phyloP scores from a whole-genome alignment of 2,329 filamentous ascomycete species.

The Dactylonectria estremocensis region DNA sequence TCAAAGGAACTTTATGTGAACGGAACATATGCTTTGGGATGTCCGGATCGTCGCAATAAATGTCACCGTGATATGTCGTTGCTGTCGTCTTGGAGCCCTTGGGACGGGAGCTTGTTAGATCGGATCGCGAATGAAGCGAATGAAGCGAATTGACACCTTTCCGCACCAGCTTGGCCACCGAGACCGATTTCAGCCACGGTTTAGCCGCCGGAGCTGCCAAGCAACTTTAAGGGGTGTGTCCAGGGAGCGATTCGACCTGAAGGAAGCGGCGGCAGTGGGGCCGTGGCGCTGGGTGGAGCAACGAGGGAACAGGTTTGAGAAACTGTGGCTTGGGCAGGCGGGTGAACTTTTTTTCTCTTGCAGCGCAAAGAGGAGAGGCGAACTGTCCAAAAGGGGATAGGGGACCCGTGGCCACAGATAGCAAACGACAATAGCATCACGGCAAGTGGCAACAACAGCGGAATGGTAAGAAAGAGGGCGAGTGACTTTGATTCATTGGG shows the following conservation, averaged over 20 bases:
- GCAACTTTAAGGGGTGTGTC: conserved; percentile 15
- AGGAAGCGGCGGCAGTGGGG: neutral
- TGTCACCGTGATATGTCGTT: conserved; percentile 28
- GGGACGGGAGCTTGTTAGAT: conserved; percentile 34
- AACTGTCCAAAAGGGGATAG: conserved; percentile 42
- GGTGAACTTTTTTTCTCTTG: neutral
- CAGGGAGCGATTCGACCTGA: no score
- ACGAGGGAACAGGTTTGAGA: neutral
- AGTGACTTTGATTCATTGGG: conserved; percentile 24
- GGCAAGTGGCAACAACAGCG: neutral
- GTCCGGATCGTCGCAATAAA: conserved; percentile 15
- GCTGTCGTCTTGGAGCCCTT: conserved; percentile 30
- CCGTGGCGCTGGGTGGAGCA: conserved; percentile 15
- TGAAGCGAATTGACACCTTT: conserved; percentile 54
- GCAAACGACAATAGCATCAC: conserved; percentile 26
- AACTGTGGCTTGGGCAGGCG: conserved; percentile 20
- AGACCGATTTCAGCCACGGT: conserved; percentile 38
- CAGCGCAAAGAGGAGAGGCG: conserved; percentile 12
- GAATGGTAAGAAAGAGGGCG: neutral
- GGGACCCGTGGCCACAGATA: conserved; percentile 34
- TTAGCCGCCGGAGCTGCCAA: conserved; percentile 37
- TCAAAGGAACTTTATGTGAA: conserved; percentile 18
- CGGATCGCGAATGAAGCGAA: no score
- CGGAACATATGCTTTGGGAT: neutral
- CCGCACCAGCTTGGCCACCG: conserved; percentile 33